Evolutionary conservation across 768 basidiomycete species (phyloP), one percentile per base, ranked within the genome.

Genomic region (Crepidotus variabilis): DNA sequence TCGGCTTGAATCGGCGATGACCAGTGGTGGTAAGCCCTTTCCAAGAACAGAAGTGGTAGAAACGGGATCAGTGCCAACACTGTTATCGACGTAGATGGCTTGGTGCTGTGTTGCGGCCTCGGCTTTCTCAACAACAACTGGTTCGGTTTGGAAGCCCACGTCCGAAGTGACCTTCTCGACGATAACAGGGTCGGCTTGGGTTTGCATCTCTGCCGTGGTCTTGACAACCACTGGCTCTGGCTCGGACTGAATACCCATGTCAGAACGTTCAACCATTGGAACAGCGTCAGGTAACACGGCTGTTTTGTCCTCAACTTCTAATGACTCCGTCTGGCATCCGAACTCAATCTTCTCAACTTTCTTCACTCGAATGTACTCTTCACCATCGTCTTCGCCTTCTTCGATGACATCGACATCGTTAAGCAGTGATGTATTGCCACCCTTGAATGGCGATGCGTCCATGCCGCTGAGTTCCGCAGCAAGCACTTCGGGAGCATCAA

Each of bases 401-500:
- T 71, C 67, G 18, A 77, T 64, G 52, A 68, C 61, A 22, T 66
- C 64, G 10, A 57, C 57, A 18, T 72, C 77, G 47, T 77, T 78
- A 28, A 78, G 58, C 1, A 80, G 75, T 7, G 60, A 61, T 7
- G 51, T 56, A 47, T 55, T 65, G 48, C 51, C 20, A 14, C 68
- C 72, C 48, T 75, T 77, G 21, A 78, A 57, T 1, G 78, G 76
- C 5, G 78, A 76, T 0, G 50, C 48, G 46, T 61, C 63, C 20
- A 67, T 57, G 14, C 61, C 64, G 28, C 71, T 65, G 49, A 92
- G 71, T 64, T 88, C 89, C 39, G 82, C 78, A 22, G 88, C 84
- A 35, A 91, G 78, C 7, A 87, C 83, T 62, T 87, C 88, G 0
- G 90, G 88, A 16, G 84, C 81, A 39, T 83, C 87, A 8, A 91